Conservation (phyloP, 2,329 filamentous ascomycete species). For the Pestalotiopsis sp. region DNA sequence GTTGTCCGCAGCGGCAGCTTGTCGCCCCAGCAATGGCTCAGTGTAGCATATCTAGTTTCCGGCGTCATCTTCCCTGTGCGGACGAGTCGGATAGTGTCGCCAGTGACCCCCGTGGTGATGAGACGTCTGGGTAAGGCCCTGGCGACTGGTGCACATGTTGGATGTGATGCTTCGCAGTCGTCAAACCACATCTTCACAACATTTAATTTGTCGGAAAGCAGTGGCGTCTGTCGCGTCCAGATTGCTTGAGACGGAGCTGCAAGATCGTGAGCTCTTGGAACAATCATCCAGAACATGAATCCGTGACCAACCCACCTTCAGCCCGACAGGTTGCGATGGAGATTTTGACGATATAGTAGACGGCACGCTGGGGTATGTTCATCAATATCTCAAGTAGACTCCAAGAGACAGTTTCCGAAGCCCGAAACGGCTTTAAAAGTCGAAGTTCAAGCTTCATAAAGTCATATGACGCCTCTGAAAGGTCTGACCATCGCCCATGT, state of each 20-base stretch:
- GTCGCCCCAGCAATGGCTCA: not conserved
- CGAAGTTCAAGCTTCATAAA: not conserved
- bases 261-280: not conserved
- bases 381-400: not conserved
- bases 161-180: not conserved
- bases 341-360: not conserved
- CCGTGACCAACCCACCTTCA: not conserved
- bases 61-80: not conserved
- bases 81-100: not conserved
- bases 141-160: not conserved
- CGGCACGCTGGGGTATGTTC: not conserved
- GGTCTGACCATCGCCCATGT: not conserved
- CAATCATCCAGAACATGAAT: not conserved
- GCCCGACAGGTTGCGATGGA: not conserved
- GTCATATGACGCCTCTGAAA: not conserved
- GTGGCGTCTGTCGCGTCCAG: not conserved
- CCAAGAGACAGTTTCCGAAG: not conserved
- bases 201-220: not conserved
- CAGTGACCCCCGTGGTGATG: not conserved
- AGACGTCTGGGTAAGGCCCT: not conserved
- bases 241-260: not conserved
- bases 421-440: not conserved
- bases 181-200: not conserved
- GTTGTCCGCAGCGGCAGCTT: not conserved
- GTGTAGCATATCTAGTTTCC: not conserved